These are phyloP conservation scores for Fusarium citri DNA, from an alignment of 2,329 filamentous ascomycete genomes.

Conservation along the genomic window DNA sequence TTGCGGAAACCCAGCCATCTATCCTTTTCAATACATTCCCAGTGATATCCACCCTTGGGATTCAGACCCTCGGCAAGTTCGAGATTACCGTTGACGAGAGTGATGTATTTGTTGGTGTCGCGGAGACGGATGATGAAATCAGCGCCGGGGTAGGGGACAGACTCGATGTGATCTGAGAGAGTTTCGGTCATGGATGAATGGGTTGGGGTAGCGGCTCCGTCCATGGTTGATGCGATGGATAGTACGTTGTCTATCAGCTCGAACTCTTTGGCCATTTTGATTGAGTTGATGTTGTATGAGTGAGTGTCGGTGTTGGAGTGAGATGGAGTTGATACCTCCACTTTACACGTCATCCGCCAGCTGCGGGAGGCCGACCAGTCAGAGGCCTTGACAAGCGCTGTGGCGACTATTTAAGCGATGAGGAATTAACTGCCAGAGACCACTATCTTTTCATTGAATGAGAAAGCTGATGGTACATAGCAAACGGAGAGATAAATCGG, in stretches of 20 bases:
- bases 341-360: not conserved
- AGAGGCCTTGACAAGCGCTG: not conserved
- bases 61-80: conserved; percentile 35
- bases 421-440: too few relatives aligned
- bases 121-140: conserved; percentile 50
- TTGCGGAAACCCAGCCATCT: conserved; percentile 56
- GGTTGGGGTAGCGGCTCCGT: conserved; percentile 31
- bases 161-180: conserved; percentile 17
- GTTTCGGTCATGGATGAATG: conserved; percentile 24
- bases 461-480: too few relatives aligned
- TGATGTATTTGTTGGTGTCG: conserved; percentile 45
- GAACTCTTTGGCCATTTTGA: conserved; percentile 33
- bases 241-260: conserved; percentile 24
- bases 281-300: too few relatives aligned
- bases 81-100: conserved; percentile 47
- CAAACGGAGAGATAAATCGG: not conserved
- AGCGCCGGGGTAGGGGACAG: conserved; percentile 43
- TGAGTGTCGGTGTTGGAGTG: not conserved
- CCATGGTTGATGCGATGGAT: conserved; percentile 38
- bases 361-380: not conserved
- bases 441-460: too few relatives aligned
- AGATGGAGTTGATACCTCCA: not conserved
- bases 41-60: conserved; percentile 47
- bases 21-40: conserved; percentile 53
- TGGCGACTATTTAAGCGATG: not conserved